Base-by-base conservation (phyloP, 148 eudicot species). In the Selenicereus undatus region DNA sequence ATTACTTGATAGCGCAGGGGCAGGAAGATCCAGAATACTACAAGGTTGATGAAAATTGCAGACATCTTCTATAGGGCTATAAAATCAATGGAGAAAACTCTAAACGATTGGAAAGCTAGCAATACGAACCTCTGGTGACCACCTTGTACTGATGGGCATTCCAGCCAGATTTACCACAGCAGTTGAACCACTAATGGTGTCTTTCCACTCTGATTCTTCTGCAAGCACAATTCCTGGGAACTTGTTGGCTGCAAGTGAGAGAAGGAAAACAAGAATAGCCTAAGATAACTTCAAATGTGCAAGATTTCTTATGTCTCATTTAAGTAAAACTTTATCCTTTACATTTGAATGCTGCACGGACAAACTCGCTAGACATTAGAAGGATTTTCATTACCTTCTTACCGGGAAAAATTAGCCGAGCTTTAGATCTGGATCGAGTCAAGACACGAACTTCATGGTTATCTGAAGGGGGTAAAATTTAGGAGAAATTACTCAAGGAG, bases 131-230 rank as follows among this genome's bases (percentile, higher is more conserved):
- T 97, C 94, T 29, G 94, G 91, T 74, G 99, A 94, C 99, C 99
- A 97, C 89, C 98, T 97, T 64, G 98, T 97, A 81, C 98, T 97
- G 78, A 97, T 91, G 50, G 99, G 97, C 90, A 89, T 36, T 84
- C 99, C 99, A 71, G 99, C 99, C 83, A 97, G 77, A 82, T 97
- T 97, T 60, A 97, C 97, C 69, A 97, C 97, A 79, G 97, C 98
- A 84, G 86, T 91, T 82, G 99, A 97, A 82, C 98, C 95, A 81
- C 82, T 81, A 86, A 97, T 94, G 85, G 85, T 85, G 42, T 92
- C 89, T 85, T 86, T 92, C 99, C 99, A 97, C 84, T 94, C 88
- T 73, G 89, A 43, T 82, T 94, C 95, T 85, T 91, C 99, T 14
- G 97, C 95, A 75, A 97, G 87, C 70, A 89, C 92, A 83, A 97